Evolutionary conservation across 2,329 filamentous ascomycete genomes (phyloP), one percentile per base, ranked within the genome.

Genomic region (Talaromyces marneffei): DNA sequence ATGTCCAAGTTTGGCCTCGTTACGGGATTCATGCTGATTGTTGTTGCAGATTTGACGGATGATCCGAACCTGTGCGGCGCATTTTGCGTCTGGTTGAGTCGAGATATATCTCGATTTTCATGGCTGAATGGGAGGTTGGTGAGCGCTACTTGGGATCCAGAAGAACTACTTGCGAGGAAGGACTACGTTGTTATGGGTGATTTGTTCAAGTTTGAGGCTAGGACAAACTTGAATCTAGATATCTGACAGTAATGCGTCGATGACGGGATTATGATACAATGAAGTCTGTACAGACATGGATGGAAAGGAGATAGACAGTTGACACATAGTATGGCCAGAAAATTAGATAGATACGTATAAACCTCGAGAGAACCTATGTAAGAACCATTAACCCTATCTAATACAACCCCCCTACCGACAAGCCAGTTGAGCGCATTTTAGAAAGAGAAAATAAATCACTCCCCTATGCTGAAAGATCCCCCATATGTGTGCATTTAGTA

Each of bases 81-180:
- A 9, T 63, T 66, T 40, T 64, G 62, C 46, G 65, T 66, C 25
- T 66, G 62, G 60, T 44, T 68, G 10, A 63, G 53, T 4, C 72
- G 74, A 37, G 72, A 75, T 4, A 18, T 50, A 1, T 16, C 31
- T 4, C 50, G 39, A 5, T 56, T 62, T 37, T 44, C 31, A 18
- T 81, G 78, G 78, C 64, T 81, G 27, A 70, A 70, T 2, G 78
- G 77, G 1, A 70, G 79, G 58, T 80, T 78, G 64, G 59, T 81
- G 2, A 76, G 70, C 61, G 72, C 66, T 31, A 77, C 72, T 20
- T 81, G 78, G 79, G 78, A 81, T 64, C 74, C 81, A 72, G 70
- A 72, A 4, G 76, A 80, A 64, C 68, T 80, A 42, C 64, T 77
- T 58, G 66, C 63, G 3, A 74, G 71, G 65, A 73, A 77, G 64